Evolutionary conservation across 2,329 filamentous ascomycete genomes (phyloP), one percentile per base, ranked within the genome.

Genomic region (Berkeleyomyces basicola): DNA sequence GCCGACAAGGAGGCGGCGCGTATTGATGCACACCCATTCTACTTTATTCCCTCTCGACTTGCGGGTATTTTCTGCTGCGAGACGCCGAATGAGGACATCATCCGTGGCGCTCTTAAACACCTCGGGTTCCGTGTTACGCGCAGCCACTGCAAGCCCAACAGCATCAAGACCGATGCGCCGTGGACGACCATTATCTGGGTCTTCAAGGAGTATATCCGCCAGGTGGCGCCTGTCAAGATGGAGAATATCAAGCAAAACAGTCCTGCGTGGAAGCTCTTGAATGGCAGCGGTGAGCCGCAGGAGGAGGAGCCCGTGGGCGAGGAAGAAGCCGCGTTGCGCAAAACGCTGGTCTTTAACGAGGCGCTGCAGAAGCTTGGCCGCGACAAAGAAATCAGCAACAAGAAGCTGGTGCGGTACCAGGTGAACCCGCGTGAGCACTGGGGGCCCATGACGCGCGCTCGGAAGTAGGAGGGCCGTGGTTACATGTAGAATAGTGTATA

Each of bases 171-270:
- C 0, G 84, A 97, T 73, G 93, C 93, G 11, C 88, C 91, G 0
- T 99, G 90, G 90, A 78, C 78, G 3, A 84, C 89, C 0, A 81
- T 99, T 58, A 97, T 93, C 91, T 87, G 95, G 71, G 77, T 97
- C 37, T 93, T 97, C 83, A 81, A 88, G 36, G 90, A 96, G 73
- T 99, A 90, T 90, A 82, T 88, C 11, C 82, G 86, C 33, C 90
- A 95, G 70, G 87, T 86, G 69, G 79, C 82, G 0, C 90, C 91
- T 0, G 78, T 95, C 64, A 95, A 88, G 70, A 82, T 85, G 43
- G 82, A 81, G 0, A 82, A 83, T 23, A 77, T 95, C 62, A 86
- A 82, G 68, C 78, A 83, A 47, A 80, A 80, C n/a, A 88, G 80
- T 60, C 77, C 90, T 0, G 89, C 88, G 1, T 88, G 82, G 70